Evolutionary conservation across 768 basidiomycete species (phyloP), one percentile per base, ranked within the genome.

Genomic region (Lactarius hatsudake): DNA sequence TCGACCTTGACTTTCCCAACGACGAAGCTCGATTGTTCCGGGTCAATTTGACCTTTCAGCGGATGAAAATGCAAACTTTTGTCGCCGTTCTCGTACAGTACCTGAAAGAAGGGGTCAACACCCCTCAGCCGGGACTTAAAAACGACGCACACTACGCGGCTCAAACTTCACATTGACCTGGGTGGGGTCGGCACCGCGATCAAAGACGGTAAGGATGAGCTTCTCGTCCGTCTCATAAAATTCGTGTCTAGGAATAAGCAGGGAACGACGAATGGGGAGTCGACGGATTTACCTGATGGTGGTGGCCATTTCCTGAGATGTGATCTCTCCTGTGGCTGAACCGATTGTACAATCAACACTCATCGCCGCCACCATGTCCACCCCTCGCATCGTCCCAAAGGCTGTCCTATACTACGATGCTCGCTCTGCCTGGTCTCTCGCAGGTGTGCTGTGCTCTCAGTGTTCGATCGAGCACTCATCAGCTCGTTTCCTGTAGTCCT

Each of bases 1-100:
- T 99, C 96, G 63, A 98, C 83, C 77, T 98, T 98, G 72, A 94
- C 87, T 74, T 88, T 90, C 26, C 93, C 86, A 20, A 96, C 86
- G 13, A 86, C 86, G 75, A 79, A 90, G 30, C 82, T 81, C 71
- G 87, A 86, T 65, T 81, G 79, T 36, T 80, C 80, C 5, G 88
- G 78, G 74, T 89, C 84, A 73, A 98, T 93, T 74, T 88, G 86
- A 51, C 90, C 91, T 73, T 89, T 90, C 17, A 98, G 81, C 10
- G 95, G 96, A 64, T 91, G 86, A 17, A 98, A 79, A 5, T 80
- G 78, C 53, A 96, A 81, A n/a, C 75, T 74, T 71, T 88, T 89
- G 56, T 91, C 90, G 70, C 87, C 90, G 70, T 92, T 78, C 59
- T 79, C 78, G 72, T 92, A 93, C 4, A 81, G 73, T 36, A 89